Evolutionary conservation across 164 flowering plant genomes (phyloP), one percentile per base, ranked within the genome.

Genomic region (Vitis rupestris): DNA sequence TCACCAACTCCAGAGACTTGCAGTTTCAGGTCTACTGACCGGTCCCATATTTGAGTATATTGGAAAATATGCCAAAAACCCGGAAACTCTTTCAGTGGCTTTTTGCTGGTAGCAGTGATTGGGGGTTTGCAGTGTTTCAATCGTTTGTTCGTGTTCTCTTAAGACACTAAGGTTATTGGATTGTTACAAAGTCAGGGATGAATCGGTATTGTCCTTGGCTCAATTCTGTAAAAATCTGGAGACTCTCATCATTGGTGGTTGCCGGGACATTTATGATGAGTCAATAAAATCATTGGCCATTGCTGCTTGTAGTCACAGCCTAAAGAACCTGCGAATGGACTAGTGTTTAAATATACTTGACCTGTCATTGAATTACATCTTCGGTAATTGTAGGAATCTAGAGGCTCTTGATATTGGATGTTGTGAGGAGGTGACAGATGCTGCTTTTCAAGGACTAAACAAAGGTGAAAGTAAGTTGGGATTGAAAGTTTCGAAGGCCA

Each of bases 361-460:
- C 62, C 70, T 85, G 68, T 81, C 97, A 29, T 60, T 96, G 62
- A 84, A 79, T 68, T 84, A 77, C 69, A 72, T 96, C 19, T 67
- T 96, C 17, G 68, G 74, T 8, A 69, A 79, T 17, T 96, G 99
- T 79, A 75, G 61, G 73, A 82, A 83, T 70, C 75, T 96, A 4
- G 97, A 91, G 82, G 87, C 81, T 59, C 88, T 96, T 50, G 95
- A 90, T 64, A 76, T 93, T 47, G 90, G 90, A 5, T 90, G 93
- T 82, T 91, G 99, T 70, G 90, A 89, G 70, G 84, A 89, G 81
- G 83, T 93, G 61, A 89, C 95, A 1, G 99, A 96, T 82, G 83
- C 76, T 56, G 89, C 91, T 54, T 96, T 96, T 61, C 71, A 63
- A 59, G 80, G 78, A 71, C 70, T 91, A 73, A 80, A 74, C 23